phyloP scores from a whole-genome alignment of 768 basidiomycete species.

The Tremella fuciformis region DNA sequence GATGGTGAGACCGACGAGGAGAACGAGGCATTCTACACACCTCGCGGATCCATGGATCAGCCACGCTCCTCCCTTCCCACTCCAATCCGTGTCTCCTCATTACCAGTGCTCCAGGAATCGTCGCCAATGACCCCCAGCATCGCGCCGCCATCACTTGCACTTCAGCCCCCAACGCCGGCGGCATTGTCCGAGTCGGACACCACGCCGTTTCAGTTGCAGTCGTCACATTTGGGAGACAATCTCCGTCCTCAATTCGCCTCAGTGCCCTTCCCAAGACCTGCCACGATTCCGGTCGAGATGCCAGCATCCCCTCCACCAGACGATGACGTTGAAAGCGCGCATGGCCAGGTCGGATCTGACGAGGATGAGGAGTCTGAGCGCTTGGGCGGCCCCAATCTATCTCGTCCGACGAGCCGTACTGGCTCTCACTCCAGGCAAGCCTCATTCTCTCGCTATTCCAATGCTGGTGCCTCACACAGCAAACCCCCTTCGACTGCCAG shows the following conservation, averaged over 20 bases:
- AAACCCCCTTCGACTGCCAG: constrained; percentile 9
- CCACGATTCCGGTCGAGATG: constrained; percentile 9
- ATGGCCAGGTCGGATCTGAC: constrained; percentile 30
- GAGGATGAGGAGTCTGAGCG: constrained; percentile 22
- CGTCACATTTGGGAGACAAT: constrained; percentile 11
- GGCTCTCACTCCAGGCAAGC: constrained; percentile 1
- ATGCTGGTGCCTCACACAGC: constrained; percentile 9
- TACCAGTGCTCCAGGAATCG: background rate
- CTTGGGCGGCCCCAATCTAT: background rate
- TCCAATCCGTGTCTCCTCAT: background rate
- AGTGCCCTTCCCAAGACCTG: background rate
- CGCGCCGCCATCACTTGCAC: constrained; percentile 22
- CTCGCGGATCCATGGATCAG: constrained; percentile 22
- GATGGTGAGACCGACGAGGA: constrained; percentile 20
- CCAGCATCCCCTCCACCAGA: background rate
- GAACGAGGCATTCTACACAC: constrained; percentile 30
- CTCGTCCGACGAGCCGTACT: no score
- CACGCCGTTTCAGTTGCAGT: constrained; percentile 33
- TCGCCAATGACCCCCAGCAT: background rate
- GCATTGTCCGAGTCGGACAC: constrained; percentile 26
- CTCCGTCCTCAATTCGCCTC: constrained; percentile 1
- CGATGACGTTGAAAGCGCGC: constrained; percentile 26
- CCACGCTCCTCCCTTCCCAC: background rate
- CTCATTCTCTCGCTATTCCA: constrained; percentile 5
- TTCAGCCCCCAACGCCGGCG: constrained; percentile 44